Conservation (phyloP, 345 rosid genomes). For the Salix arbutifolia region DNA sequence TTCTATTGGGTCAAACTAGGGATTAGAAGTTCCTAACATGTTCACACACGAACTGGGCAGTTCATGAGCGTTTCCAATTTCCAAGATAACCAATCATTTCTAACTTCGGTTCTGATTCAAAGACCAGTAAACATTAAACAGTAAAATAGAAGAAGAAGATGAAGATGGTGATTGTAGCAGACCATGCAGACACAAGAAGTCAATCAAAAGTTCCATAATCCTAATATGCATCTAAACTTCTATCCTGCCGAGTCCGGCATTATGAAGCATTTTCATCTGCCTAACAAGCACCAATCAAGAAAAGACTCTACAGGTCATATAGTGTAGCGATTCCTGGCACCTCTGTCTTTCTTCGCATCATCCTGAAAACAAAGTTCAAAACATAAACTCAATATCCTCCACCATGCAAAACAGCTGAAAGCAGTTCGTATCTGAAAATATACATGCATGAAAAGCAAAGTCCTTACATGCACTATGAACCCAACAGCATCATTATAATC, state of each 20-base stretch:
- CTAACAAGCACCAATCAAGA: not conserved
- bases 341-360: constrained; percentile 63
- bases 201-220: not conserved
- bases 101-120: too few species aligned
- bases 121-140: too few species aligned
- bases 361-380: constrained; percentile 41
- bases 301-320: constrained; percentile 32
- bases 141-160: too few species aligned
- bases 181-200: too few species aligned
- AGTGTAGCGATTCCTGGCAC: constrained; percentile 59
- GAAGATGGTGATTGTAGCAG: too few species aligned
- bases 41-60: too few species aligned
- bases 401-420: not conserved
- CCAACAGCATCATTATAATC: constrained; percentile 68
- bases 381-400: not conserved
- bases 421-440: not conserved
- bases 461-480: constrained; percentile 73
- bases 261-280: not conserved
- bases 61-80: too few species aligned
- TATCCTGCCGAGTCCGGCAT: not conserved
- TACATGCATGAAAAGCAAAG: not conserved
- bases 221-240: not conserved
- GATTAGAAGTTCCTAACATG: too few species aligned
- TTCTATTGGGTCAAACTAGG: too few species aligned
- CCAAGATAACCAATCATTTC: too few species aligned